Base-by-base conservation (phyloP, 2,329 filamentous ascomycete species). In the Orbilia quercus region DNA sequence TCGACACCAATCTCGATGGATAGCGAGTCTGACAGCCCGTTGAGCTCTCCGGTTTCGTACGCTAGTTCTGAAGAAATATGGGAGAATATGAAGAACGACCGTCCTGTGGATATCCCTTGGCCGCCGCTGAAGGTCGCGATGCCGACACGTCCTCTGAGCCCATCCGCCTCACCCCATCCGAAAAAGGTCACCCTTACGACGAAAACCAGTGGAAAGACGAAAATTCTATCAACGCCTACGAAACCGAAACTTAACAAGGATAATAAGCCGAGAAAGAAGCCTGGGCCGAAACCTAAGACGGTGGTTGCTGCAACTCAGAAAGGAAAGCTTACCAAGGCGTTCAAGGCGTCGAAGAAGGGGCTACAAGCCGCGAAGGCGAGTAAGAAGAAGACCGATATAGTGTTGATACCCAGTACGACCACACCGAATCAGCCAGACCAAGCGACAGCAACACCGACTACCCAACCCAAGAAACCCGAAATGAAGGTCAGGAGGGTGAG, bases 1-100 rank as follows among this genome's bases (percentile, higher is more conserved):
- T 73, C 69, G 31, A 73, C 69, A 5, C 69, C 69, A 5, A 48
- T 73, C 25, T 73, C 69, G 4, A 73, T 73, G 60, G 69, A 73
- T 57, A 73, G 69, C 48, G 69, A 73, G 9, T 40, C 60, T n/a
- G 69, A 73, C 20, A 73, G 69, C 28, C 69, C 69, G 4, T 38
- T 73, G 47, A 73, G 69, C 47, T 73, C 69, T 11, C 69, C 69
- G 40, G 69, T 53, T 34, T 73, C 69, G 6, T 73, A 73, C 34
- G 60, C 69, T 38, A 73, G 69, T 25, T 73, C 69, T 7, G 69
- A 73, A 18, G 69, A 73, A 20, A 73, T 73, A 28, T 66, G 60
- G 60, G 69, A 73, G 38, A 60, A 60, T 14, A 66, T 73, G 44
- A 73, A 73, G 60, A 73, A 73, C 16, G 60, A 66, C 22, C 53